Evolutionary conservation across 2,329 filamentous ascomycete species (phyloP), one percentile per base, ranked within the genome.

Genomic region (Claviceps pazoutovae): DNA sequence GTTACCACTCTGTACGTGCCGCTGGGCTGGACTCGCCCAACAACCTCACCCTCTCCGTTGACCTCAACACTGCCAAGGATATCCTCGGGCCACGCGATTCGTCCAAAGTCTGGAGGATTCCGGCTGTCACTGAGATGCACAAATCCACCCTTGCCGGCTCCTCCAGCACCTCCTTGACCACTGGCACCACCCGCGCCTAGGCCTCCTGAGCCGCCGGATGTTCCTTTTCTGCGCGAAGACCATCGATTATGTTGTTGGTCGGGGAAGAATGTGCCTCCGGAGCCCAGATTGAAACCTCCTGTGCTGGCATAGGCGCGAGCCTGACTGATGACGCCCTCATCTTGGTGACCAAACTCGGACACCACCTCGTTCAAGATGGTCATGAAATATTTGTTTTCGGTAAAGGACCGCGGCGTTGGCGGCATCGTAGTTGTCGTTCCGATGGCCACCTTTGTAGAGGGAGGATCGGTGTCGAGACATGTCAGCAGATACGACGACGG

Each of bases 41-140:
- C 68, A 49, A 84, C 75, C 30, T 74, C 62, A 0, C 82, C 82
- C 6, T 66, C 56, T 1, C 70, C 71, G 60, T 83, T 72, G 5
- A 85, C 82, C 61, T 84, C 77, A 42, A 85, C 72, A 56, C 81
- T 84, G 39, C 82, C 82, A 51, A 86, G 68, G 39, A 86, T 86
- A 59, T 86, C 82, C 59, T 85, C 82, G 1, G 82, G 81, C 72
- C 78, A 84, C 2, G 82, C 80, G 61, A 85, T 84, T 50, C 82
- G 67, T 16, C 82, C 82, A 70, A 74, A 85, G 58, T 83, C 81
- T 0, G 80, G 81, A 2, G 80, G 79, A 49, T 82, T 83, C 50
- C 82, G 69, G 50, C 69, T 60, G 61, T 86, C 82, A 51, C 79
- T 82, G 5, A 86, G 69, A 64, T 86, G 82, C 17, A 85, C 73